Evolutionary conservation across 257 asterid species (phyloP), one percentile per base, ranked within the genome.

Genomic region (Solanum lycopersicoides): DNA sequence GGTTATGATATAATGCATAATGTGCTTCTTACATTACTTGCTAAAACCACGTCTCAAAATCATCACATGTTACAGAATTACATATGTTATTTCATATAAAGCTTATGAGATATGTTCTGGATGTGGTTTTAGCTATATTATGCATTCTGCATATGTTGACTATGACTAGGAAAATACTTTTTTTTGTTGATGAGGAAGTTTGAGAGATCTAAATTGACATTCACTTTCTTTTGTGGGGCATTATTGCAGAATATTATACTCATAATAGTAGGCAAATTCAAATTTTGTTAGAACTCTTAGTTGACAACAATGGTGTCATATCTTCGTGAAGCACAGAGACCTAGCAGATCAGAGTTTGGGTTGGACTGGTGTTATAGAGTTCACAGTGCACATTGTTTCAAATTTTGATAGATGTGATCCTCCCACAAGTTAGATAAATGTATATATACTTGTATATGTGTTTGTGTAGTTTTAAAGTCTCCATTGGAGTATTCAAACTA

Each of bases 161-260:
- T 53, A 53, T 56, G 66, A 56, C n/a, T 56, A 56, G 66, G 66
- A 56, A 56, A 20, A 20, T 56, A 20, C 66, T 8, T 56, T 56
- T 56, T 56, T 4, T 56, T 28, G 30, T 56, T 56, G 20, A 25
- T 56, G 66, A 56, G 66, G 23, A 56, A 56, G 12, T 56, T 56
- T 56, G 66, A 56, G 66, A 56, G 95, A 92, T 68, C 37, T 68
- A 28, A 28, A 28, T 68, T 68, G 74, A 25, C 15, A 66, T 66
- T 25, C 37, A 25, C 74, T 66, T 28, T 66, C 74, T 66, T 66
- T 66, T 23, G 74, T 12, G 37, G 74, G 74, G 37, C 10, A 25
- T 66, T 66, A 28, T 66, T 20, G 2, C 37, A 66, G 4, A 66
- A 66, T 32, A 66, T 66, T 66, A 66, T 66, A 25, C 74, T 66